Conservation (phyloP, 768 basidiomycete species). For the Cyathus striatus region DNA sequence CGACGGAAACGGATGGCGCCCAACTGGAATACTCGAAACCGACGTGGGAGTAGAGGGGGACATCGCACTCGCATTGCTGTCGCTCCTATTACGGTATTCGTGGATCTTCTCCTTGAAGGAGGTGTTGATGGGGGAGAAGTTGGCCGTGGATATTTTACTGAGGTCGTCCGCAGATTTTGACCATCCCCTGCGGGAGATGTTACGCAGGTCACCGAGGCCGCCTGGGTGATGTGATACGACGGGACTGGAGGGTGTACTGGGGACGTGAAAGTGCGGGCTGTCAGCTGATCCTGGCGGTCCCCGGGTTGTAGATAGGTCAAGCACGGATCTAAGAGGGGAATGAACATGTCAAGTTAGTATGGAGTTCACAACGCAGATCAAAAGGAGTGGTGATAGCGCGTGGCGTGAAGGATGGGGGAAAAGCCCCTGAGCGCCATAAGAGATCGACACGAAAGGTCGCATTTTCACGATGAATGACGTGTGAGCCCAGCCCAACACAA, state of each 20-base stretch:
- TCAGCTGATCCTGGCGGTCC: slow-evolving; percentile 41
- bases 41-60: slow-evolving; percentile 30
- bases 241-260: slow-evolving; percentile 35
- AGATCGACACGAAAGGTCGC: too few species aligned
- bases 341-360: not conserved
- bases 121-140: slow-evolving; percentile 34
- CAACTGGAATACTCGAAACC: slow-evolving; percentile 24
- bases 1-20: slow-evolving; percentile 39
- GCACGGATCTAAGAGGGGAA: slow-evolving; percentile 47
- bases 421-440: too few species aligned
- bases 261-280: slow-evolving; percentile 26
- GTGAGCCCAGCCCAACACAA: too few species aligned
- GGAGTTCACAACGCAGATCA: too few species aligned
- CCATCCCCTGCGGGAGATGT: slow-evolving; percentile 69
- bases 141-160: slow-evolving; percentile 38
- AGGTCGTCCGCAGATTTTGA: slow-evolving; percentile 80
- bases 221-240: slow-evolving; percentile 14
- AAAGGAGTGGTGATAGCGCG: too few species aligned
- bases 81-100: slow-evolving; percentile 60
- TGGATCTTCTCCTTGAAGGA: slow-evolving; percentile 60
- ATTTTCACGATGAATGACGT: too few species aligned
- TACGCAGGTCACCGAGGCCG: slow-evolving; percentile 61
- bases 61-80: slow-evolving; percentile 44
- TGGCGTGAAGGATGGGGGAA: too few species aligned
- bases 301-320: slow-evolving; percentile 54